phyloP scores from a whole-genome alignment of 2,329 filamentous ascomycete species.

The Xylariaceae sp. region DNA sequence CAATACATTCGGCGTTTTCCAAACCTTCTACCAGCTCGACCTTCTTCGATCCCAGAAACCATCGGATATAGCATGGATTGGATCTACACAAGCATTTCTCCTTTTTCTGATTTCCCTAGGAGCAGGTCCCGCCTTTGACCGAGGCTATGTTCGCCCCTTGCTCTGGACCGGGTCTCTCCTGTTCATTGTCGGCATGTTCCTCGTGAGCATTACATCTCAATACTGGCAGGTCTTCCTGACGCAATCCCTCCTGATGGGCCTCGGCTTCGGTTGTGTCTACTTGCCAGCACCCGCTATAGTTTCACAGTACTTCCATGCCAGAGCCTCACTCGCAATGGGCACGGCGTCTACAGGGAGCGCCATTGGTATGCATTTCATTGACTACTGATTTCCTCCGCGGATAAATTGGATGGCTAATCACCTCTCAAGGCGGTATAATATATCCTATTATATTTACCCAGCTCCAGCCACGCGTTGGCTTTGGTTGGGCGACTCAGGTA shows the following conservation, averaged over 20 bases:
- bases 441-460: conserved; percentile 52
- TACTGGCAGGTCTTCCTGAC: conserved; percentile 46
- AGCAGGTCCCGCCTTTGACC: conserved; percentile 44
- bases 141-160: conserved; percentile 41
- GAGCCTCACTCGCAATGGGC: neutral
- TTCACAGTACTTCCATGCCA: conserved; percentile 40
- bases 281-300: conserved; percentile 35
- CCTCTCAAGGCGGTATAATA: conserved; percentile 45
- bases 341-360: conserved; percentile 33
- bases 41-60: conserved; percentile 20
- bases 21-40: conserved; percentile 38
- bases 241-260: conserved; percentile 34
- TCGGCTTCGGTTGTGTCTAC: conserved; percentile 35
- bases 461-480: conserved; percentile 52
- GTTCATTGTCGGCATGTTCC: conserved; percentile 44
- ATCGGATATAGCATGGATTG: conserved; percentile 43
- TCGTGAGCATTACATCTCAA: conserved; percentile 41
- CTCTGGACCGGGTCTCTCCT: conserved; percentile 35
- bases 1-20: conserved; percentile 34
- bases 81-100: conserved; percentile 42
- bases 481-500: conserved; percentile 56
- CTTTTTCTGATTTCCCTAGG: conserved; percentile 43
- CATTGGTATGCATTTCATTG: conserved; percentile 30
- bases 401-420: neutral
- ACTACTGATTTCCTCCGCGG: neutral